Conservation (phyloP, 164 flowering plant species). For the Vitis rupestris region DNA sequence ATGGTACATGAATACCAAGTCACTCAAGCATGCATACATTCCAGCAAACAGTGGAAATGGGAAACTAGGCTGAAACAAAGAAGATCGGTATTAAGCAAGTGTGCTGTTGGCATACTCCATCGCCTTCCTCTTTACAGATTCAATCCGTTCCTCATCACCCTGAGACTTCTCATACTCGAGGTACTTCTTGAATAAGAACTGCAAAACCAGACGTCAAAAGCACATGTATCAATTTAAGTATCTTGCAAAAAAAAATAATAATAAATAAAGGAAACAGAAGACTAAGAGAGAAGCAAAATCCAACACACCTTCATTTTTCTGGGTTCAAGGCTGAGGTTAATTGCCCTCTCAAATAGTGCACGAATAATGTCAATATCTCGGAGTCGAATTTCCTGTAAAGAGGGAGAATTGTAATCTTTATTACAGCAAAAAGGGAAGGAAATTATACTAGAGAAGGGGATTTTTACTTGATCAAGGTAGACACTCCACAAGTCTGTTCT, state of each 20-base stretch:
- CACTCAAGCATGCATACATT: no score
- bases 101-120: constrained; percentile 71
- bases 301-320: constrained; percentile 77
- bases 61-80: no score
- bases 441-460: background rate
- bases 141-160: constrained; percentile 72
- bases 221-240: background rate
- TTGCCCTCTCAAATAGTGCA: constrained; percentile 84
- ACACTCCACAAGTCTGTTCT: constrained; percentile 91
- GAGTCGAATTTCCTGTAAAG: constrained; percentile 70
- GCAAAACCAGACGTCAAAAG: constrained; percentile 22
- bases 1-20: no score
- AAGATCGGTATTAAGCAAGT: constrained; percentile 17
- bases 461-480: constrained; percentile 81
- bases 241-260: no score
- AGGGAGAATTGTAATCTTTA: background rate
- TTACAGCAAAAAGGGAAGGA: background rate
- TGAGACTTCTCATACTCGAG: constrained; percentile 67
- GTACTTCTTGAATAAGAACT: constrained; percentile 88
- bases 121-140: constrained; percentile 71
- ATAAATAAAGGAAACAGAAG: no score
- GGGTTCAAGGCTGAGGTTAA: constrained; percentile 63
- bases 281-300: background rate
- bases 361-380: constrained; percentile 70
- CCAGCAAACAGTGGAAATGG: no score